Evolutionary conservation across 1,139 yeast genomes (phyloP).

Genomic region (Geotrichum macrosporum): DNA sequence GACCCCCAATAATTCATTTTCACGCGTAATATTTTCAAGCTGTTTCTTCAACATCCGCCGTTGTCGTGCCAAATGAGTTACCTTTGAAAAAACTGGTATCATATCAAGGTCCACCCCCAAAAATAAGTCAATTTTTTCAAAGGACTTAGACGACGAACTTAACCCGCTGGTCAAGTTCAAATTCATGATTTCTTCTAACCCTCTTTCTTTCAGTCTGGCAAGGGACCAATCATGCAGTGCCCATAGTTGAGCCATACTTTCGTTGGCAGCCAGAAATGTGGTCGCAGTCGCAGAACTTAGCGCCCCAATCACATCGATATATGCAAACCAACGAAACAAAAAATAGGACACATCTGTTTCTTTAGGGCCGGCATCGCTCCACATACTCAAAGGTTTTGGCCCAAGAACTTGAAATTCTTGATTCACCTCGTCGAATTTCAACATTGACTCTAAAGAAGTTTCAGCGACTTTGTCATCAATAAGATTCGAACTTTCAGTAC

Average conservation of each 20-base stretch:
- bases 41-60: constrained; percentile 23
- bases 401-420: constrained; percentile 22
- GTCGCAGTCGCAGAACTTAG: constrained; percentile 37
- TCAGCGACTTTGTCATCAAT: constrained; percentile 1
- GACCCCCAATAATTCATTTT: neutral
- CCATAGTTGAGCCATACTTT: constrained; percentile 31
- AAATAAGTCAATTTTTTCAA: constrained; percentile 47
- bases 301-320: constrained; percentile 64
- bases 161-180: constrained; percentile 5
- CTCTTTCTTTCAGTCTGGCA: constrained; percentile 18
- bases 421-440: neutral
- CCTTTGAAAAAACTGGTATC: constrained; percentile 48
- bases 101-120: constrained; percentile 53
- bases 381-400: constrained; percentile 29
- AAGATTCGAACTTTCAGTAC: neutral
- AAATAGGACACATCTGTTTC: constrained; percentile 53
- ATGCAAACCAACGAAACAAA: constrained; percentile 67
- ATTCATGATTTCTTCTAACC: constrained; percentile 6
- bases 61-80: constrained; percentile 43
- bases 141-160: constrained; percentile 24
- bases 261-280: constrained; percentile 30
- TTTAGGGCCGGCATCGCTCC: constrained; percentile 13
- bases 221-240: constrained; percentile 27
- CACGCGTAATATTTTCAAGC: neutral
- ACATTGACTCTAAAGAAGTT: neutral